Percentiles rank a stretch among this genome's conserved stretches.
phyloP scores from a whole-genome alignment of 202 grass and related monocot genomes.

The Elaeis oleifera region DNA sequence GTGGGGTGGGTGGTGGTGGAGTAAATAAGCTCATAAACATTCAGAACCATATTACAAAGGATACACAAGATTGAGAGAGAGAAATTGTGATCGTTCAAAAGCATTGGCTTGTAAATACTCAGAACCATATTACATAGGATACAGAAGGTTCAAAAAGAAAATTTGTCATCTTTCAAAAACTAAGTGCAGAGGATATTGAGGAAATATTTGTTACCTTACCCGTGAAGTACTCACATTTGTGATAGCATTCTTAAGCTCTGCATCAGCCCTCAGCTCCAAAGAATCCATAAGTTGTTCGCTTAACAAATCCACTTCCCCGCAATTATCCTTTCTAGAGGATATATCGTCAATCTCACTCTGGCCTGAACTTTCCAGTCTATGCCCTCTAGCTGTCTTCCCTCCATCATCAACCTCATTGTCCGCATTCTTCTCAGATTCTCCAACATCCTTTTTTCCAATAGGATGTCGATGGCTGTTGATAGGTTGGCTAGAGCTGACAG shows the following conservation, averaged over 20 bases:
- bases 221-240: conserved; percentile 25
- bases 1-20: no score
- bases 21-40: no score
- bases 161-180: neutral
- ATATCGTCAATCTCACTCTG: conserved; percentile 26
- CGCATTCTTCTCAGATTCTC: conserved; percentile 3
- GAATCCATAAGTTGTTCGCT: conserved; percentile 25
- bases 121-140: no score
- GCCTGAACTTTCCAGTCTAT: conserved; percentile 11
- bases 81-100: no score
- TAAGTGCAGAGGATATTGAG: neutral
- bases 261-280: conserved; percentile 25
- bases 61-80: no score
- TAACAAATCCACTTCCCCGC: conserved; percentile 29
- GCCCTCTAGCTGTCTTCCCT: neutral
- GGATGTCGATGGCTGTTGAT: neutral
- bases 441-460: neutral
- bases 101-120: no score
- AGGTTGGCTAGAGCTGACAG: neutral
- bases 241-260: conserved; percentile 20
- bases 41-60: no score
- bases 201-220: conserved; percentile 46
- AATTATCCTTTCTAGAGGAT: conserved; percentile 15
- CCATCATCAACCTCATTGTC: conserved; percentile 2
- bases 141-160: no score